Evolutionary conservation across 2,329 filamentous ascomycete species (phyloP), one percentile per base, ranked within the genome.

Genomic region (Arthroderma uncinatum): DNA sequence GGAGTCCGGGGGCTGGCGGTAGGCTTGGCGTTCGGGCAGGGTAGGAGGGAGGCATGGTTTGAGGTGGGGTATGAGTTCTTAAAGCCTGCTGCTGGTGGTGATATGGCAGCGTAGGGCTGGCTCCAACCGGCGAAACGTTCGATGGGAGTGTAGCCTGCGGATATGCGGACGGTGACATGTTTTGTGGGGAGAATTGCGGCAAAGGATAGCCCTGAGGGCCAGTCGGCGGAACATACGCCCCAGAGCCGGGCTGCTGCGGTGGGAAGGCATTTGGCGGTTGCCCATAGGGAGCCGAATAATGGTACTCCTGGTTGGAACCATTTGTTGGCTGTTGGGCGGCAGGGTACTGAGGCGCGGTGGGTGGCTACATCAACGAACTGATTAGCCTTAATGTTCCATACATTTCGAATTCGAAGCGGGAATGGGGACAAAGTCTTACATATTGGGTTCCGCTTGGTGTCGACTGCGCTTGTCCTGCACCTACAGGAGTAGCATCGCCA

Each of bases 401-500:
- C 21, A 40, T 16, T 53, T n/a, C 39, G 48, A n/a, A 42, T 47
- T 19, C 25, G 12, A 28, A 37, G 39, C n/a, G 8, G 36, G 25
- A 54, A 30, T 9, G 7, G 50, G 52, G 55, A 58, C 53, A 54
- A n/a, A 30, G 33, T 25, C 84, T 75, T 72, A 88, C 85, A 68
- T 80, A 84, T 34, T 53, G 54, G 64, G 72, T 74, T 36, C 80
- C 77, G 54, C 67, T 81, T 57, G 77, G 76, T 16, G 73, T 70
- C 61, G 76, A 75, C 52, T 72, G 70, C n/a, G 25, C 25, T n/a
- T 50, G 47, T 23, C 73, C 74, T 12, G 76, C 75, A 37, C 71
- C 73, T 58, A 75, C 69, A 7, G 82, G 80, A 1, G 82, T 82
- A 50, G 76, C 79, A 60, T 80, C 82, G 52, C 81, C 80, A 66